These are phyloP conservation scores for Fomitopsis pulvina DNA, from an alignment of 768 basidiomycete genomes.

Conservation along the genomic window DNA sequence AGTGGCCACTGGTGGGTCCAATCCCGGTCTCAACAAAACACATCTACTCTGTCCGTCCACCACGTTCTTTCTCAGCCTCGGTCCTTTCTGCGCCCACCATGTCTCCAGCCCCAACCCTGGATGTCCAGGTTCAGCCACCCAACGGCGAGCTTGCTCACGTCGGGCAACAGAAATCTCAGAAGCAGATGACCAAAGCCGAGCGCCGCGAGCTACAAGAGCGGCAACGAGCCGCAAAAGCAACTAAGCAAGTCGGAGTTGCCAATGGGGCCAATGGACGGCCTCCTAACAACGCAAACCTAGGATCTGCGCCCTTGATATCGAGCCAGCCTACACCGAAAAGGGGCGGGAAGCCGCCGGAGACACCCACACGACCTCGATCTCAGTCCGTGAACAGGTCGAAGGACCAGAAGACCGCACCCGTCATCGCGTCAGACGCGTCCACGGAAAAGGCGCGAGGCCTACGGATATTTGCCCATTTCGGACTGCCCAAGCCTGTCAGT, in stretches of 20 bases:
- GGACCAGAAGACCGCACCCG: slow-evolving; percentile 7
- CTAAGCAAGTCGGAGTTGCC: slow-evolving; percentile 30
- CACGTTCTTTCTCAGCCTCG: not conserved
- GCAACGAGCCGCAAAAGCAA: slow-evolving; percentile 73
- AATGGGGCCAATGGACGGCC: slow-evolving; percentile 13
- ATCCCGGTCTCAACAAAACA: slow-evolving; percentile 1
- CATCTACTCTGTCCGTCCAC: not conserved
- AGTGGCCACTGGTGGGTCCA: too few relatives aligned
- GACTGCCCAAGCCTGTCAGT: slow-evolving; percentile 50
- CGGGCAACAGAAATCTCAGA: slow-evolving; percentile 41
- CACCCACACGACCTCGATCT: slow-evolving; percentile 6
- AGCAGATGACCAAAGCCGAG: slow-evolving; percentile 75
- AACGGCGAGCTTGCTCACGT: slow-evolving; percentile 10
- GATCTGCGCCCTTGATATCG: not conserved
- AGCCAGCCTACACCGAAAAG: slow-evolving; percentile 16
- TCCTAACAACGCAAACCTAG: not conserved
- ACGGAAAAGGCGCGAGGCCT: slow-evolving; percentile 48
- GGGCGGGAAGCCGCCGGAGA: slow-evolving; percentile 13
- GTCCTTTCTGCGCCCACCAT: slow-evolving; percentile 8
- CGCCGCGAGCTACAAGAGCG: slow-evolving; percentile 73
- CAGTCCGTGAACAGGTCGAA: slow-evolving; percentile 1
- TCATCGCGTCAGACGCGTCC: slow-evolving; percentile 28
- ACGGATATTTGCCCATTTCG: slow-evolving; percentile 84
- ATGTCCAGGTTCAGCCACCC: slow-evolving; percentile 14
- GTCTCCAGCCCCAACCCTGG: slow-evolving; percentile 18